phyloP scores from a whole-genome alignment of 306 rosid species.

The Gleditsia sinensis region DNA sequence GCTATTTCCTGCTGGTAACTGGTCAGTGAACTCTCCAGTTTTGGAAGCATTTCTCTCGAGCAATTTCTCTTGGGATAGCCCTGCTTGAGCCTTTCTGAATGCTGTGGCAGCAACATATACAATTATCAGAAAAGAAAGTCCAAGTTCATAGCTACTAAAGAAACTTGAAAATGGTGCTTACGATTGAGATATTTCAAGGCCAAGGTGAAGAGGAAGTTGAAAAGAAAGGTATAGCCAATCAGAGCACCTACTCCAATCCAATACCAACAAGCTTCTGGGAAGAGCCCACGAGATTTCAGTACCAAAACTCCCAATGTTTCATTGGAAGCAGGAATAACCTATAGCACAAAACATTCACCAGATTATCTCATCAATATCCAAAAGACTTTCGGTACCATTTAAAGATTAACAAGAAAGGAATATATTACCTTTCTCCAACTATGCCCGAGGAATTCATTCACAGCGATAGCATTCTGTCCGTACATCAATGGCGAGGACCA shows the following conservation, averaged over 20 bases:
- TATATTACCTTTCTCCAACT: constrained; percentile 66
- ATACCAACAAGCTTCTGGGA: constrained; percentile 76
- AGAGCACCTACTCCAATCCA: constrained; percentile 91
- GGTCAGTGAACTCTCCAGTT: constrained; percentile 38
- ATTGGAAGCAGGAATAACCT: constrained; percentile 61
- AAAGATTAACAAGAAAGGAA: neutral
- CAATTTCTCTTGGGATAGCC: constrained; percentile 62
- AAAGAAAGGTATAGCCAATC: constrained; percentile 66
- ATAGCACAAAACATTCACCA: constrained; percentile 26
- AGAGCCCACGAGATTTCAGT: constrained; percentile 74
- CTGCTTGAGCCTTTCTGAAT: constrained; percentile 52
- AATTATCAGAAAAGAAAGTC: constrained; percentile 4
- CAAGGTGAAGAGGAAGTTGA: constrained; percentile 61
- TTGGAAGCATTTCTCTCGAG: constrained; percentile 59
- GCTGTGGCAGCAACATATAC: constrained; percentile 35
- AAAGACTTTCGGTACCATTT: too few species aligned
- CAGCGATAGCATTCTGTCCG: constrained; percentile 76
- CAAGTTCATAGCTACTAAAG: neutral
- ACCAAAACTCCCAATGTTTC: constrained; percentile 69
- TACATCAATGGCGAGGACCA: constrained; percentile 85
- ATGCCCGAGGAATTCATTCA: constrained; percentile 79
- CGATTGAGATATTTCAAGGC: constrained; percentile 75
- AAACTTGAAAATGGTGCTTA: constrained; percentile 38
- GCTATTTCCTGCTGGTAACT: constrained; percentile 15
- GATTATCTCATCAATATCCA: neutral